These are phyloP conservation scores for Rutstroemia sp. DNA, from an alignment of 2,329 filamentous ascomycete species.

Conservation along the genomic window DNA sequence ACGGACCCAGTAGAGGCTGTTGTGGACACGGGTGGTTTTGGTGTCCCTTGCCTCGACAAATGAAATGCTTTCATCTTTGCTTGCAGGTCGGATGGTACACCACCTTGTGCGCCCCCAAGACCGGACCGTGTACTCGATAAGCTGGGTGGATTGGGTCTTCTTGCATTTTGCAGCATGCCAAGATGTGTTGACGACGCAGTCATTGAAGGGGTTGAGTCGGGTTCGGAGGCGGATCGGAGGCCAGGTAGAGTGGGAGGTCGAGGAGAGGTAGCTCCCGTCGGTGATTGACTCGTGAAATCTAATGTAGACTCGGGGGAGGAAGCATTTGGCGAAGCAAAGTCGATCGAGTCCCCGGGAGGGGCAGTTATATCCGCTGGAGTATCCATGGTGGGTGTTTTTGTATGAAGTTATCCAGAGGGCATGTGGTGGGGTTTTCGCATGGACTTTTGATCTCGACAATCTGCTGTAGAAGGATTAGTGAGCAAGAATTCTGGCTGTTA, in stretches of 20 bases:
- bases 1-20: conserved; percentile 31
- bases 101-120: conserved; percentile 30
- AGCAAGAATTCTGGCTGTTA: background rate
- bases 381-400: background rate
- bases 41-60: conserved; percentile 51
- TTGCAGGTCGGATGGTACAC: conserved; percentile 55
- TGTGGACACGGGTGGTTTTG: conserved; percentile 23
- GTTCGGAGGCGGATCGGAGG: conserved; percentile 52
- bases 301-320: conserved; percentile 10
- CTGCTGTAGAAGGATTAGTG: conserved; percentile 2
- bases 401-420: background rate
- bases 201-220: conserved; percentile 44
- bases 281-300: conserved; percentile 11
- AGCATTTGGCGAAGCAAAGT: conserved; percentile 13
- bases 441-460: background rate
- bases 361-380: background rate
- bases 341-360: conserved; percentile 19
- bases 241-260: conserved; percentile 47
- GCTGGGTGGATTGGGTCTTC: conserved; percentile 37
- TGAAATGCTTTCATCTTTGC: conserved; percentile 65
- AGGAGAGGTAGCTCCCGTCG: conserved; percentile 12
- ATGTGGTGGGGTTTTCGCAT: background rate
- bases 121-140: conserved; percentile 12
- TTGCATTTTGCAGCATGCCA: conserved; percentile 63
- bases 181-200: conserved; percentile 77